Evolutionary conservation across 2,329 filamentous ascomycete genomes (phyloP).

Genomic region (Fusarium nodosum): DNA sequence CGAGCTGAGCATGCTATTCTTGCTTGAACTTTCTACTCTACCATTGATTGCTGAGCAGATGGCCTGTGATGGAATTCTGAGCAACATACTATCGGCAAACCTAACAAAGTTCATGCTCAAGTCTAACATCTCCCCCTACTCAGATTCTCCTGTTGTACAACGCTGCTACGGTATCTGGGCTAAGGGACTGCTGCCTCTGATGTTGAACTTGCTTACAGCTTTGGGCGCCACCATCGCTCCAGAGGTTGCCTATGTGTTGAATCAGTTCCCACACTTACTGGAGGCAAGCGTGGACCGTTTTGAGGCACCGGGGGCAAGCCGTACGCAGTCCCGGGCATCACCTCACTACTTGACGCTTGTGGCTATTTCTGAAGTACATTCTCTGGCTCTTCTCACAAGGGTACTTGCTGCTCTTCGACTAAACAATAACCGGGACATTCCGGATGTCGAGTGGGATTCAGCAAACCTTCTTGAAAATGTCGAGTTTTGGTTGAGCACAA

Average conservation of each 20-base stretch:
- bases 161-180: conserved; percentile 92
- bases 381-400: conserved; percentile 79
- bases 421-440: conserved; percentile 79
- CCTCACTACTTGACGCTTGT: conserved; percentile 78
- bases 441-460: conserved; percentile 81
- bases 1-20: conserved; percentile 88
- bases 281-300: conserved; percentile 79
- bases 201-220: conserved; percentile 87
- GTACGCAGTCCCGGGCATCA: conserved; percentile 64
- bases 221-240: conserved; percentile 85
- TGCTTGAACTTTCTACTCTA: conserved; percentile 87
- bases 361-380: conserved; percentile 82
- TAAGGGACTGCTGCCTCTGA: conserved; percentile 86
- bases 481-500: conserved; percentile 81
- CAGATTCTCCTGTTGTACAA: conserved; percentile 74
- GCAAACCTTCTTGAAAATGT: conserved; percentile 81
- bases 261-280: conserved; percentile 87
- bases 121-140: conserved; percentile 80
- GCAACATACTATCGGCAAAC: conserved; percentile 82
- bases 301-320: conserved; percentile 69
- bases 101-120: conserved; percentile 83
- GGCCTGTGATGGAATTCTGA: conserved; percentile 86
- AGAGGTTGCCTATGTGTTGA: conserved; percentile 88
- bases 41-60: conserved; percentile 88
- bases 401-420: conserved; percentile 77